phyloP scores from a whole-genome alignment of 768 basidiomycete genomes.

The Hypholoma sublateritium region DNA sequence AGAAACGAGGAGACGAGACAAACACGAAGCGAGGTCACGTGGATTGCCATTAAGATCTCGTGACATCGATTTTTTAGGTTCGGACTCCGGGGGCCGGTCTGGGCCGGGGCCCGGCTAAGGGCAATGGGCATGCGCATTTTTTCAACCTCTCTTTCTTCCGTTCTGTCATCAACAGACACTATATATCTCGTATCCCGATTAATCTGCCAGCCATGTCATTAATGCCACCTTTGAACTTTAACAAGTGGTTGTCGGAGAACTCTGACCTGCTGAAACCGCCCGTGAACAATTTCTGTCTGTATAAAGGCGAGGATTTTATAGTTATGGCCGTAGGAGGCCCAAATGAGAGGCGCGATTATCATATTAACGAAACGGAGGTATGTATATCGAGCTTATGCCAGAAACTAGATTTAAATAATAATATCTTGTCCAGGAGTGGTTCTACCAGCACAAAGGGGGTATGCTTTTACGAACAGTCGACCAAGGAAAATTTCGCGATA shows the following conservation, averaged over 20 bases:
- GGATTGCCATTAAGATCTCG: not conserved
- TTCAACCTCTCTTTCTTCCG: too few relatives aligned
- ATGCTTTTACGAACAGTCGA: slow-evolving; percentile 91
- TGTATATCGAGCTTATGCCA: slow-evolving; percentile 8
- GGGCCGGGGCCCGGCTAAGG: too few relatives aligned
- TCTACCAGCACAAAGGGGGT: slow-evolving; percentile 93
- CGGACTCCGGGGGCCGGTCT: too few relatives aligned
- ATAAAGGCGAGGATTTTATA: slow-evolving; percentile 80
- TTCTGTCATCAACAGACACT: too few relatives aligned
- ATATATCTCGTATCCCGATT: too few relatives aligned
- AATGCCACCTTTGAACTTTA: slow-evolving; percentile 82
- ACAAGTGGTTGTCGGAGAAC: slow-evolving; percentile 86
- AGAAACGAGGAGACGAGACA: slow-evolving; percentile 6
- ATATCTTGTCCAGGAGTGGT: slow-evolving; percentile 75
- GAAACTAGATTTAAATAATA: not conserved
- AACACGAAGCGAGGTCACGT: slow-evolving; percentile 15
- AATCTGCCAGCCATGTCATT: slow-evolving; percentile 56
- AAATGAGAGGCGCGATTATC: slow-evolving; percentile 92
- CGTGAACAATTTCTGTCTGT: slow-evolving; percentile 89
- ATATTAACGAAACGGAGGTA: slow-evolving; percentile 93
- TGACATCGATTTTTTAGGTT: too few relatives aligned
- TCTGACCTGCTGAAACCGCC: slow-evolving; percentile 81
- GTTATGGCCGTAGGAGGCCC: slow-evolving; percentile 98
- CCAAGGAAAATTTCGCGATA: slow-evolving; percentile 77
- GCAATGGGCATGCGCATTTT: too few relatives aligned